These are phyloP conservation scores for Heritiera fomes DNA, from an alignment of 345 rosid species.

Conservation along the genomic window DNA sequence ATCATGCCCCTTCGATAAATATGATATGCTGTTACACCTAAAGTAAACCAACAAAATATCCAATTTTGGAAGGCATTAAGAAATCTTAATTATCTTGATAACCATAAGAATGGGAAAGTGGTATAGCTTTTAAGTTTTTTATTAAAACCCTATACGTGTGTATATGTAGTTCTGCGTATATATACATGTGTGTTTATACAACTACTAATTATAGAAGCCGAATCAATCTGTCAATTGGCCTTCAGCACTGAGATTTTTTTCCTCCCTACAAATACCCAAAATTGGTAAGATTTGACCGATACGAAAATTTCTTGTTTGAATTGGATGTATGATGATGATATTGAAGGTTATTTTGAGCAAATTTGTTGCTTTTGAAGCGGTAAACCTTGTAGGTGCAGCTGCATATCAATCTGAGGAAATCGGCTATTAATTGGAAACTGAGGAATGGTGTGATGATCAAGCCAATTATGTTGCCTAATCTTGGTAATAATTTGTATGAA, in stretches of 20 bases:
- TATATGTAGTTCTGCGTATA: not conserved
- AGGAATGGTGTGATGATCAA: too few relatives aligned
- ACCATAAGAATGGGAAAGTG: not conserved
- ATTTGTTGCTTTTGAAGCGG: not conserved
- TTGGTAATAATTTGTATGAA: too few relatives aligned
- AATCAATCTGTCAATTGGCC: too few relatives aligned
- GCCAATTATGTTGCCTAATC: too few relatives aligned
- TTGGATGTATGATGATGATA: not conserved
- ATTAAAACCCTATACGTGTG: not conserved
- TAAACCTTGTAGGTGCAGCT: not conserved
- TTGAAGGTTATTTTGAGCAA: not conserved
- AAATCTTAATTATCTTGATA: not conserved
- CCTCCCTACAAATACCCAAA: not conserved
- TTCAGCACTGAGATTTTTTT: not conserved
- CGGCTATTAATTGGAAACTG: not conserved
- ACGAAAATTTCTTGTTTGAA: not conserved
- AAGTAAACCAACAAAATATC: not conserved
- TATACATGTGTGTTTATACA: too few relatives aligned
- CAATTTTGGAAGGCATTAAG: not conserved
- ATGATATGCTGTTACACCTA: not conserved
- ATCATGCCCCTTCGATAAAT: not conserved
- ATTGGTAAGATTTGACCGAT: not conserved
- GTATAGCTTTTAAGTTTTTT: not conserved
- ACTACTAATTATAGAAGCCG: too few relatives aligned
- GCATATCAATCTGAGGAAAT: not conserved